Conservation (phyloP, 345 rosid species). For the Chamaenerion angustifolium region DNA sequence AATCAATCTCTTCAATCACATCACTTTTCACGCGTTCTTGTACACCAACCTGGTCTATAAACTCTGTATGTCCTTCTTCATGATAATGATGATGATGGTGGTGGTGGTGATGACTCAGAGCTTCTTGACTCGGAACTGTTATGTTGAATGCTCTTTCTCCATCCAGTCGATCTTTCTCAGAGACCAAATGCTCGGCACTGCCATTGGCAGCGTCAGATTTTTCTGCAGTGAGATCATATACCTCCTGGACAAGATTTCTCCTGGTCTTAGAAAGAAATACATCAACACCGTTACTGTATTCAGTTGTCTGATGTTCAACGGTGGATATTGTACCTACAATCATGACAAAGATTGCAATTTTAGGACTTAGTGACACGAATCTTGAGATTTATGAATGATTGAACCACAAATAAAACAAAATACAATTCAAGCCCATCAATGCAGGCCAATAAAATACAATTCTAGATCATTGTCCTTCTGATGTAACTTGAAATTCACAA, state of each 20-base stretch:
- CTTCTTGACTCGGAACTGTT: neutral
- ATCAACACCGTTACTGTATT: conserved; percentile 11
- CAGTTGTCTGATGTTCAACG: conserved; percentile 15
- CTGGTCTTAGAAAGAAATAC: conserved; percentile 7
- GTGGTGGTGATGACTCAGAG: conserved; percentile 1
- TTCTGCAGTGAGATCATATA: conserved; percentile 5
- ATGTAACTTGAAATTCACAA: too few species aligned
- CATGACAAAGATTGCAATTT: conserved; percentile 8
- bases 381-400: neutral
- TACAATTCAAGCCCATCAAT: too few species aligned
- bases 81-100: conserved; percentile 10
- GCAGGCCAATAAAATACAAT: too few species aligned
- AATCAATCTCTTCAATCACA: conserved; percentile 30
- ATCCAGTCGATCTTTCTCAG: neutral
- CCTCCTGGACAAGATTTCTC: neutral
- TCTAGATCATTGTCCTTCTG: too few species aligned
- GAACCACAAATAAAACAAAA: conserved; percentile 1
- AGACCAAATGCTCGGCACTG: neutral
- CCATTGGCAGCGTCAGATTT: conserved; percentile 3
- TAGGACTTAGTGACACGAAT: too few species aligned
- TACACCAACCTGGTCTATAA: conserved; percentile 9
- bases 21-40: conserved; percentile 12
- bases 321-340: conserved; percentile 27
- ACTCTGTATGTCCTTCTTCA: conserved; percentile 9
- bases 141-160: neutral